phyloP scores from a whole-genome alignment of 352 stramenopile genomes.

The Phytophthora foliorum region DNA sequence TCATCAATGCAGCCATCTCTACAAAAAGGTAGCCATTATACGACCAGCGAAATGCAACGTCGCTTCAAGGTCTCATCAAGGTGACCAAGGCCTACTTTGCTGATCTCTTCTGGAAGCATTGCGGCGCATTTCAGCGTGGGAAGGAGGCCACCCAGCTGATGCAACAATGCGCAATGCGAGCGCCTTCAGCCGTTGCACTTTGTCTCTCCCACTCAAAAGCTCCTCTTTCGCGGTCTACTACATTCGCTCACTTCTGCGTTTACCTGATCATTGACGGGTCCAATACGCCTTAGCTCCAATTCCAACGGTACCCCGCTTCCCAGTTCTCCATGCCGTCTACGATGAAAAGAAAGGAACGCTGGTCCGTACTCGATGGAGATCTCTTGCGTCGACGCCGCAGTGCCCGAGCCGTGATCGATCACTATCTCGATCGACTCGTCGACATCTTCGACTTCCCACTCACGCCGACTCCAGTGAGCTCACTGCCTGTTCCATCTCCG shows the following conservation, averaged over 20 bases:
- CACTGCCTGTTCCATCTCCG: not conserved
- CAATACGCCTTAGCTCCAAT: not conserved
- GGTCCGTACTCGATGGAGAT: slow-evolving; percentile 47
- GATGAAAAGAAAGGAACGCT: slow-evolving; percentile 42
- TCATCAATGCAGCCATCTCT: too few relatives aligned
- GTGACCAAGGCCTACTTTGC: not conserved
- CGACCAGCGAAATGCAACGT: slow-evolving; percentile 45
- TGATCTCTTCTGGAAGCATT: not conserved
- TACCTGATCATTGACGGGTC: slow-evolving; percentile 1
- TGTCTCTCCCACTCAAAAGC: slow-evolving; percentile 25
- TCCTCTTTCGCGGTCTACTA: slow-evolving; percentile 24
- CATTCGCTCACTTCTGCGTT: slow-evolving; percentile 16
- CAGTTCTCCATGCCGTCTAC: slow-evolving; percentile 2
- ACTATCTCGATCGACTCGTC: slow-evolving; percentile 50
- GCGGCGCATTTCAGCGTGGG: slow-evolving; percentile 4
- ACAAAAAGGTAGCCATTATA: slow-evolving; percentile 36
- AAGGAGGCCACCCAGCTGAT: slow-evolving; percentile 3
- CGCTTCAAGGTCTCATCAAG: not conserved
- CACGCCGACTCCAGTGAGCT: not conserved
- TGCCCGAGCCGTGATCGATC: slow-evolving; percentile 32
- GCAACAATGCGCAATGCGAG: not conserved
- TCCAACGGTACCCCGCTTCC: not conserved
- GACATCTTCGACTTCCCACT: slow-evolving; percentile 59
- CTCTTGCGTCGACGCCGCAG: slow-evolving; percentile 35
- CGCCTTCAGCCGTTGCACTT: slow-evolving; percentile 15